Evolutionary conservation across 768 basidiomycete genomes (phyloP), one percentile per base, ranked within the genome.

Genomic region (Solioccasus polychromus): DNA sequence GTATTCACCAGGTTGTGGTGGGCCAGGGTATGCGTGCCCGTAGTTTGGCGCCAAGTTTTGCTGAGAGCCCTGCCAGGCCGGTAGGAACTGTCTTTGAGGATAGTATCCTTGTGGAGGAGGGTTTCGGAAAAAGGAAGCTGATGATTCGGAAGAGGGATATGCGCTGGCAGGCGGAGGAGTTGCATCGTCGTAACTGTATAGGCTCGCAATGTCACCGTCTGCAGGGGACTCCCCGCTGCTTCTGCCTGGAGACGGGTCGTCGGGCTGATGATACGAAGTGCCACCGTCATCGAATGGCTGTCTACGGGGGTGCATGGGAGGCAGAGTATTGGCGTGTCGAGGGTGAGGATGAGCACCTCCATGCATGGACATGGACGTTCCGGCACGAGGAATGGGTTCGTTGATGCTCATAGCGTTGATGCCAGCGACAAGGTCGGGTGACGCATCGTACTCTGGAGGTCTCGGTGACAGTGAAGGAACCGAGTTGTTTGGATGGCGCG

Each of bases 351-450:
- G n/a, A 64, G 39, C 56, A 57, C 50, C 55, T 61, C 45, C 59
- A 53, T 70, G 72, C 54, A 69, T 62, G 14, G 81, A 79, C 73
- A 82, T 75, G 25, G 82, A 78, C 17, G 82, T 82, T 15, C 74
- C 74, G 5, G 75, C 71, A 23, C 81, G 75, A 45, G 74, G 71
- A 12, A 82, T 63, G 35, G 77, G 75, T 50, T 83, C 79, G 42
- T 63, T 64, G 46, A 88, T 64, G 39, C 67, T 73, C 62, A 89
- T 68, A 32, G 75, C 66, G 35, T 74, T 72, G 63, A 88, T 80
- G 34, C 71, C 61, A 53, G 78, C 74, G 31, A 76, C 69, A 26
- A 73, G 67, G 30, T 58, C 58, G n/a, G 48, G 45, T 18, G 50
- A 55, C 35, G 60, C 48, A 28, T 66, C 67, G 20, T 68, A 57